A percentile compares a stretch with the other conserved stretches of the same genome.
These are phyloP conservation scores for Klebsormidium nitens DNA, from an alignment of 139 green algal genomes.

Conservation along the genomic window DNA sequence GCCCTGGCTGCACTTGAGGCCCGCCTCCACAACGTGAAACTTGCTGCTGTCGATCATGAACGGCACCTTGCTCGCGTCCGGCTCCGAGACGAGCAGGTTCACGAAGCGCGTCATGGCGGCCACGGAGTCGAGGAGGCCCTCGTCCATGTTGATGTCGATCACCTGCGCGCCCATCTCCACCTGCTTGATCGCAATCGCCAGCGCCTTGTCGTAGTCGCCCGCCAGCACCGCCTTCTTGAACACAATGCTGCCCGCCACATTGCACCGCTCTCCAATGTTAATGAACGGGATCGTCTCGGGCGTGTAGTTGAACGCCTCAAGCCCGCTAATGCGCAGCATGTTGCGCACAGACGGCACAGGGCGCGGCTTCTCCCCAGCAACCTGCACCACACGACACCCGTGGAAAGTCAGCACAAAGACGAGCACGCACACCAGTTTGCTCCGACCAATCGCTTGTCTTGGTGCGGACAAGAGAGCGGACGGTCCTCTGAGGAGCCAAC, in stretches of 20 bases:
- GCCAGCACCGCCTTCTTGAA: constrained; percentile 97
- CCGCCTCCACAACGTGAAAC: constrained; percentile 94
- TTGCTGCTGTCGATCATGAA: constrained; percentile 99
- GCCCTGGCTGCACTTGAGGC: constrained; percentile 92
- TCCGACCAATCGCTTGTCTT: too few relatives aligned
- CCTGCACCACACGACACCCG: background rate
- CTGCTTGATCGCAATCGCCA: constrained; percentile 85
- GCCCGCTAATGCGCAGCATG: constrained; percentile 81
- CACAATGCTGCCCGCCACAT: constrained; percentile 87
- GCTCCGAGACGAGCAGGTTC: constrained; percentile 93
- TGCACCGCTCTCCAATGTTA: constrained; percentile 95
- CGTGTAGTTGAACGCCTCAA: constrained; percentile 91
- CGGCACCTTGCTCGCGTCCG: constrained; percentile 78
- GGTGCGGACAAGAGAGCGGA: too few relatives aligned
- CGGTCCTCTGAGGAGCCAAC: too few relatives aligned
- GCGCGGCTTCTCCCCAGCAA: constrained; percentile 46
- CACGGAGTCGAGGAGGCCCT: constrained; percentile 93
- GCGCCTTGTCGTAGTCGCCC: constrained; percentile 90
- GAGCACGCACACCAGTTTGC: background rate
- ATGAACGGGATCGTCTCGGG: constrained; percentile 78
- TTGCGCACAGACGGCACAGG: constrained; percentile 52
- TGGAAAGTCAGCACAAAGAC: constrained; percentile 6
- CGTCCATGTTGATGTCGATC: constrained; percentile 99
- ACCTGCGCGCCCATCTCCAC: constrained; percentile 54
- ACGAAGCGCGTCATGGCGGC: constrained; percentile 91